Conservation (phyloP, 1,284 basidiomycete genomes). For the Ceratorhiza oryzae-sativae region DNA sequence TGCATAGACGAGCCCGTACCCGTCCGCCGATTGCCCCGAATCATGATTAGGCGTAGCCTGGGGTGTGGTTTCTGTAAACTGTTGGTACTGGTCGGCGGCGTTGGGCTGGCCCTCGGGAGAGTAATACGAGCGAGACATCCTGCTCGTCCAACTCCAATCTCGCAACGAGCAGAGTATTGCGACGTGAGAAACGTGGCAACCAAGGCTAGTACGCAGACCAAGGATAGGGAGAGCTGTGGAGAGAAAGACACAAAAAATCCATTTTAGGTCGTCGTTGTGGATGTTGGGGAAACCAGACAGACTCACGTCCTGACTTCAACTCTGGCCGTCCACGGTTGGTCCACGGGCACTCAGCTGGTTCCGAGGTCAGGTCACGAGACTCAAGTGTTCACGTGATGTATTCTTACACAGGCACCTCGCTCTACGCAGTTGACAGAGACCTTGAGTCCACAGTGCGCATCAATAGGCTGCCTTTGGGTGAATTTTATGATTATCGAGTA, state of each 20-base stretch:
- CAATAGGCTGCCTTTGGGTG: not conserved
- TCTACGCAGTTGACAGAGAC: no score
- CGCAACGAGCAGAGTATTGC: not conserved
- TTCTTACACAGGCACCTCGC: not conserved
- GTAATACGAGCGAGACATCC: constrained; percentile 28
- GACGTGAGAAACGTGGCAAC: constrained; percentile 9
- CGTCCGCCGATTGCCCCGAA: constrained; percentile 15
- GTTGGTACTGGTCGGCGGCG: constrained; percentile 29
- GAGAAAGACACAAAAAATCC: not conserved
- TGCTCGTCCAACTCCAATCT: not conserved
- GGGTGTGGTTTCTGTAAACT: constrained; percentile 12
- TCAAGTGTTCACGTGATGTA: not conserved
- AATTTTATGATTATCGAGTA: no score
- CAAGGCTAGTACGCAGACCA: not conserved
- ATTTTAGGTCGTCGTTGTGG: constrained; percentile 13
- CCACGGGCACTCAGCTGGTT: constrained; percentile 32
- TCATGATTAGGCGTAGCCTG: constrained; percentile 20
- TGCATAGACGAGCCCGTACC: constrained; percentile 23
- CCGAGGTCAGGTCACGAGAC: constrained; percentile 34
- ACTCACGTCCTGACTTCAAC: constrained; percentile 21
- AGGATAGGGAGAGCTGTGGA: not conserved
- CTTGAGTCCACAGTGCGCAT: not conserved
- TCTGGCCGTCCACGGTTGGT: constrained; percentile 38
- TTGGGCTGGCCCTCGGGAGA: constrained; percentile 24
- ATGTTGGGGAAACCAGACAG: not conserved